Base-by-base conservation (phyloP, 768 basidiomycete genomes). In the Podaxis rugospora region DNA sequence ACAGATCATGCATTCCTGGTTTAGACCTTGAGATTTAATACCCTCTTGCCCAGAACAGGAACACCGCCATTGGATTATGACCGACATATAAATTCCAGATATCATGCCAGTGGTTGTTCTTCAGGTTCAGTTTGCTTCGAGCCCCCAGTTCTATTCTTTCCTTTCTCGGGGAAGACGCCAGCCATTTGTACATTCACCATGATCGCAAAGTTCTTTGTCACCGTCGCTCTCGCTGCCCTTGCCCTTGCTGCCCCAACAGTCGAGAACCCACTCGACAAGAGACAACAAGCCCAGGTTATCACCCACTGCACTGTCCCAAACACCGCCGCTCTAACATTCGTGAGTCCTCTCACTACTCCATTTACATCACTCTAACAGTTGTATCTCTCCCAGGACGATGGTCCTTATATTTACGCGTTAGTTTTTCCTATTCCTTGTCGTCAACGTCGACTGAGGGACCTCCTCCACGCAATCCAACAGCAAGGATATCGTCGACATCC, bases 241-340 rank as follows among this genome's bases (percentile, higher is more conserved):
- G 57, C 52, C 13, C 36, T 61, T 25, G 62, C 63, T 4, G 50
- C 62, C 27, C 68, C 64, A 37, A n/a, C 54, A 40, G 57, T 51
- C 32, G 63, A 64, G 36, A 36, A 55, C 16, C 27, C 0, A 18
- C 14, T 59, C 10, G 59, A 56, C 37, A 51, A 16, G 51, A 52
- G 51, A 18, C 66, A 69, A 16, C 39, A 7, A 7, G 52, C 53
- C 5, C 62, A 68, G n/a, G 74, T 78, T 32, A 69, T 73, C 57
- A 69, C 67, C 1, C 63, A 62, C 18, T 79, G 76, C 66, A 69
- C 70, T 1, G 67, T 66, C 5, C 66, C 75, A 1, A 71, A 72
- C 35, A 73, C 71, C 18, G 71, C 59, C 44, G 74, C 75, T 32
- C 66, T 76, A n/a, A 75, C 75, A 32, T 74, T 76, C 35, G 74